Conservation (phyloP, 192 early-diverging fungal genomes). For the Umbelopsis isabellina region DNA sequence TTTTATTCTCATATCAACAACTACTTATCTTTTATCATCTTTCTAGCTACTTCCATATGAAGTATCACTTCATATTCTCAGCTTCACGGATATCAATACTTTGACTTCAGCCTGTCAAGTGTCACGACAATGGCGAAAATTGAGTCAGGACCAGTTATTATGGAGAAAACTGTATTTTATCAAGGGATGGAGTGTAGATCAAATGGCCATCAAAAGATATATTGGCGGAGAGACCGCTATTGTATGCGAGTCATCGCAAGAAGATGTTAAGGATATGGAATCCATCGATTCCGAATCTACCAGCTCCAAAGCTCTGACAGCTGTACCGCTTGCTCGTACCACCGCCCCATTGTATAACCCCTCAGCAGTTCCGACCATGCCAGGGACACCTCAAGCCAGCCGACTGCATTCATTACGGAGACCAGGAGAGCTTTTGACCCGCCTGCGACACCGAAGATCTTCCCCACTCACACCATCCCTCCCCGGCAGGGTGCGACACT, state of each 20-base stretch:
- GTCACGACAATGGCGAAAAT: conserved; percentile 59
- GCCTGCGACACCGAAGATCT: conserved; percentile 22
- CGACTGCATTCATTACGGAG: conserved; percentile 18
- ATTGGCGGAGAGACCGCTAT: conserved; percentile 14
- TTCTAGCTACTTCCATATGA: conserved; percentile 52
- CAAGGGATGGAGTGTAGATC: conserved; percentile 27
- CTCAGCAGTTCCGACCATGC: conserved; percentile 13
- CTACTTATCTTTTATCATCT: background rate
- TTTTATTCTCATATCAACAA: too few species aligned
- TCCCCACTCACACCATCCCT: conserved; percentile 7
- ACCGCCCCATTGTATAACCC: conserved; percentile 23
- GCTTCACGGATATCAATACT: conserved; percentile 52
- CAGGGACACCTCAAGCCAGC: conserved; percentile 8
- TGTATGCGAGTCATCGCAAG: background rate
- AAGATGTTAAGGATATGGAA: background rate
- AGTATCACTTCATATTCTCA: conserved; percentile 57
- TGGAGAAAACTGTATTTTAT: conserved; percentile 59
- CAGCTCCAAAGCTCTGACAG: background rate
- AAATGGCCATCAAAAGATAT: conserved; percentile 26
- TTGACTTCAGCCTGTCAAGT: conserved; percentile 51
- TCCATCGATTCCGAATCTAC: background rate
- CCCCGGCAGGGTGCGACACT: background rate
- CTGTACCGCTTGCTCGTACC: conserved; percentile 27
- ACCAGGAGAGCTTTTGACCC: conserved; percentile 28
- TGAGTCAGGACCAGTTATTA: conserved; percentile 61